Base-by-base conservation (phyloP, 495 filamentous ascomycete genomes). In the Penicillium samsonianum region DNA sequence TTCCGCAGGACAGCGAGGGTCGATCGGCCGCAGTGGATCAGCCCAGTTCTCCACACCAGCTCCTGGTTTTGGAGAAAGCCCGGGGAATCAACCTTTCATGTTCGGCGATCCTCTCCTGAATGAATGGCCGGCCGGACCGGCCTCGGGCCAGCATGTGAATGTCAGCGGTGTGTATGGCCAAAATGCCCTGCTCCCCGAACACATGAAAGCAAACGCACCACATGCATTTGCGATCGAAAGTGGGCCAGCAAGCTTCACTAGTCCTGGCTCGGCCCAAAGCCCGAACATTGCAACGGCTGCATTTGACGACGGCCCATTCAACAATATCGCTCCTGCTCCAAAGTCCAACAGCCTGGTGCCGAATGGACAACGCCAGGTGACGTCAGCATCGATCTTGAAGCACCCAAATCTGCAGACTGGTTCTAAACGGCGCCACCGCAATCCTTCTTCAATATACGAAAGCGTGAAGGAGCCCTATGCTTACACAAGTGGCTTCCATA, bases 401-500 rank as follows among this genome's bases (percentile, higher is more conserved):
- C 74, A 76, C 17, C 83, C 83, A 62, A 78, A 73, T 49, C 63
- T 86, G 58, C 68, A 85, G 58, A 70, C 80, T 50, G 54, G 69
- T 31, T 51, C 76, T 7, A 69, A 73, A 52, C 68, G 84, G 59
- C 85, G 82, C 16, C 80, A 79, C 41, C 84, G 84, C 35, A 91
- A 96, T 61, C 87, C 92, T 5, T 91, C 88, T 0, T 80, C 83
- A 23, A 91, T 97, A 59, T 98, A 98, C 74, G 84, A 90, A 53
- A 88, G 84, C 41, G 91, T 98, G 62, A 90, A 87, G 49, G 84
- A 91, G 62, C 91, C 95, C 22, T 97, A 98, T 67, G 84, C 89
- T 9, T 97, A 98, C 66, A 90, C 90, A 2, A 83, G 79, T 52
- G 90, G 90, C 41, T 97, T 96, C 73, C 94, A 98, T 76, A 87